phyloP scores from a whole-genome alignment of 2,329 filamentous ascomycete species.

The Trichoderma harzianum region DNA sequence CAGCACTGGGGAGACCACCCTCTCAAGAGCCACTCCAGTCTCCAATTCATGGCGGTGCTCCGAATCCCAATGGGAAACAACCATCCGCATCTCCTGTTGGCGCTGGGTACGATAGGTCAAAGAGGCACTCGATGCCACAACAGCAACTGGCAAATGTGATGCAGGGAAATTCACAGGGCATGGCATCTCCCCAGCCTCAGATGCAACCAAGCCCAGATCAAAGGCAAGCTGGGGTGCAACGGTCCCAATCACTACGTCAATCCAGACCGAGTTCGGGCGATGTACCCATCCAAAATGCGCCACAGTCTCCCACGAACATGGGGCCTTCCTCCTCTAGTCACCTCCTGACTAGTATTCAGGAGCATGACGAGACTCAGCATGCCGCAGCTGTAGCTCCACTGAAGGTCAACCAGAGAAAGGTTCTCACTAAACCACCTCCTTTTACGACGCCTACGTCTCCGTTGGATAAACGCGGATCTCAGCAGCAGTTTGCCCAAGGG shows the following conservation, averaged over 20 bases:
- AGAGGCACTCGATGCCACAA: slow-evolving; percentile 12
- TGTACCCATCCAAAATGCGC: neutral
- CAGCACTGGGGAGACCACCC: neutral
- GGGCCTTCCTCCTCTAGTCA: slow-evolving; percentile 6
- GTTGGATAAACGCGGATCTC: neutral
- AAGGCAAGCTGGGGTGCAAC: neutral
- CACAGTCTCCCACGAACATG: neutral
- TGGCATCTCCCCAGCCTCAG: neutral
- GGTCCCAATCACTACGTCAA: slow-evolving; percentile 16
- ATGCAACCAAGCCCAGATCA: neutral
- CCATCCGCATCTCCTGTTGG: neutral
- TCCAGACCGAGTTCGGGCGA: neutral
- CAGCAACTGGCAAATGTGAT: neutral
- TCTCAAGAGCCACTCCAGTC: slow-evolving; percentile 1
- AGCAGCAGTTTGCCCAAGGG: neutral
- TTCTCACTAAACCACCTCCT: slow-evolving; percentile 7
- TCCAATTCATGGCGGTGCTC: neutral
- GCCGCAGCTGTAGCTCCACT: neutral
- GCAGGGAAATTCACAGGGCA: neutral
- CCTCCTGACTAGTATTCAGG: slow-evolving; percentile 20
- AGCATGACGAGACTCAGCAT: slow-evolving; percentile 21
- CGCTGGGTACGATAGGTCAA: neutral
- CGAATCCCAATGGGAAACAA: neutral
- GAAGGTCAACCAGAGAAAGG: neutral
- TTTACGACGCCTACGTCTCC: neutral